Percentiles rank a stretch among this genome's conserved stretches.
phyloP scores from a whole-genome alignment of 1,284 basidiomycete species.

The Caloboletus firmus region DNA sequence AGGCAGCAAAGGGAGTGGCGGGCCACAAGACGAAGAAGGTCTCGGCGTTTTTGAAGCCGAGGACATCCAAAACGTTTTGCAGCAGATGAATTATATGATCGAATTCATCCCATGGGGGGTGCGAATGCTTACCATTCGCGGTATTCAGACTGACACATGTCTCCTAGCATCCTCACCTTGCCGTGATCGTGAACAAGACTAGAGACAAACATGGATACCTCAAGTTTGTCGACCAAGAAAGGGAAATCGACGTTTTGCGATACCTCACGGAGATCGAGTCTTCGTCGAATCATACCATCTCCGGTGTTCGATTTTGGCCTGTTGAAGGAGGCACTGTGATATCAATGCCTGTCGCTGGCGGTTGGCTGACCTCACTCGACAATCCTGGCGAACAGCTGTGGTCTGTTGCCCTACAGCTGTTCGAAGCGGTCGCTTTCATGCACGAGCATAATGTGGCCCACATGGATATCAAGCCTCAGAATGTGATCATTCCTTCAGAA shows the following conservation, averaged over 20 bases:
- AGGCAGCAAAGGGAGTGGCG: rapidly evolving
- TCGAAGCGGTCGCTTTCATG: constrained; percentile 14
- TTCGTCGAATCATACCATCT: neutral
- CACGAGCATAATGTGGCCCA: constrained; percentile 1
- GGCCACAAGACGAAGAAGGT: neutral
- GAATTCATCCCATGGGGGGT: neutral
- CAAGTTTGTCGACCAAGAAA: neutral
- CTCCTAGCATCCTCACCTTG: neutral
- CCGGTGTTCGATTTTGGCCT: neutral
- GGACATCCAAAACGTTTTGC: constrained; percentile 3
- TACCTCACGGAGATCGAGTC: neutral
- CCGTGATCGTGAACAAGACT: neutral
- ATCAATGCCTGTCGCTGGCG: neutral
- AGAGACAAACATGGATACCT: neutral
- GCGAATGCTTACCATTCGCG: neutral
- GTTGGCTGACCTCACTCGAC: neutral
- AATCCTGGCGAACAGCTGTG: neutral
- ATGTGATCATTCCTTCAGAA: neutral
- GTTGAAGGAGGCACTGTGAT: neutral
- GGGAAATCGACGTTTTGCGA: neutral
- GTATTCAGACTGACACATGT: neutral
- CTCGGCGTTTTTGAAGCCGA: constrained; percentile 2
- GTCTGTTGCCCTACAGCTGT: constrained; percentile 5
- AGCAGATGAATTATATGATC: constrained; percentile 5
- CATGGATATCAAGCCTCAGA: neutral